Evolutionary conservation across 176 grass and related monocot genomes (phyloP).

Genomic region (Hordeum marinum): DNA sequence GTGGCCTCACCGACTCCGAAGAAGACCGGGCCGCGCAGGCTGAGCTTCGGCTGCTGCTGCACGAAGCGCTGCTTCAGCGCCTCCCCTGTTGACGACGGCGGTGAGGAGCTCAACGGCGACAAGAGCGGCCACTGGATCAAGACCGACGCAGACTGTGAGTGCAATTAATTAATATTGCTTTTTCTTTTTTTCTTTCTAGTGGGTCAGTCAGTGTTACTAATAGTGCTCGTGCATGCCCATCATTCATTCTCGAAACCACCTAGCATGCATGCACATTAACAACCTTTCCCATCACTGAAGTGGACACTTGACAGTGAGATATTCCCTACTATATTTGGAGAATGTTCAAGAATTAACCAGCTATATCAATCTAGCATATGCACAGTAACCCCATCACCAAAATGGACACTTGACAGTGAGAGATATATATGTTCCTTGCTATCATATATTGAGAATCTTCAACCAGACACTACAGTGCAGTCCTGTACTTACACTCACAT

Average conservation of each 20-base stretch:
- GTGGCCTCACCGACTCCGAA: constrained; percentile 11
- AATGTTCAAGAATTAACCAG: constrained; percentile 6
- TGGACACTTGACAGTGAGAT: neutral
- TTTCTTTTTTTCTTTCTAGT: no score
- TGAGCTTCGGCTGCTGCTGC: constrained; percentile 61
- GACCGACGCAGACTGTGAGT: constrained; percentile 97
- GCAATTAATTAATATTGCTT: neutral
- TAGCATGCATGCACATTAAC: neutral
- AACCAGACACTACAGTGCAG: neutral
- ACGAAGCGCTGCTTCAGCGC: constrained; percentile 36
- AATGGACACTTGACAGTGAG: constrained; percentile 2
- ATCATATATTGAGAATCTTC: constrained; percentile 19
- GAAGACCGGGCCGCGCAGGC: constrained; percentile 1
- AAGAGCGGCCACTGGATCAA: constrained; percentile 94
- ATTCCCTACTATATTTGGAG: constrained; percentile 21
- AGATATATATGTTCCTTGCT: constrained; percentile 9
- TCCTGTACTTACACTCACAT: constrained; percentile 10
- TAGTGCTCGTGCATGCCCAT: neutral
- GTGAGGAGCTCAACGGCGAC: constrained; percentile 15
- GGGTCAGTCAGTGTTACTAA: neutral
- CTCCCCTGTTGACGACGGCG: constrained; percentile 6
- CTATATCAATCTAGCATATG: neutral
- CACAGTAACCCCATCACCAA: neutral
- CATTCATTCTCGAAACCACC: constrained; percentile 1
- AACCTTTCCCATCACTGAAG: neutral